Evolutionary conservation across 371 early-diverging fungal species (phyloP).

Genomic region (Phascolomyces articulosus): DNA sequence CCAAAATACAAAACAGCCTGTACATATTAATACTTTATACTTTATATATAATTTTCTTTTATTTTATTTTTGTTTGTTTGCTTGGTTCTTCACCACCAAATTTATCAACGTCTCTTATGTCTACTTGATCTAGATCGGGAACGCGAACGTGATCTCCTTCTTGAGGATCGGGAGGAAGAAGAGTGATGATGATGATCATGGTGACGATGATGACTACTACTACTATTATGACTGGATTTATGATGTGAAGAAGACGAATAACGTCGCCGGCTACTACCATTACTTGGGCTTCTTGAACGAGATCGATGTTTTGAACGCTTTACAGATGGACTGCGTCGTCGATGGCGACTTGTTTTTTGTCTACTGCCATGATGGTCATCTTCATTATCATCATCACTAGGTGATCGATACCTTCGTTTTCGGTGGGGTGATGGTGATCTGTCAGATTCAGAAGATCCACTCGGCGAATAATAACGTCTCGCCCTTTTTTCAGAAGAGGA

Average conservation of each 20-base stretch:
- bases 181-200: neutral
- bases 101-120: neutral
- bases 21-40: neutral
- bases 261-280: neutral
- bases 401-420: slow-evolving; percentile 10
- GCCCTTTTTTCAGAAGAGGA: neutral
- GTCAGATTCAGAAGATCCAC: slow-evolving; percentile 14
- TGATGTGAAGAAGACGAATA: neutral
- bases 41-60: neutral
- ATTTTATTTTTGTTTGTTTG: neutral
- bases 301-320: neutral
- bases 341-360: neutral
- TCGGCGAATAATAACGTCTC: slow-evolving; percentile 18
- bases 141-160: neutral
- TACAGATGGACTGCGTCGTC: neutral
- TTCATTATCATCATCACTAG: neutral
- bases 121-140: neutral
- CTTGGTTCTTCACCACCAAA: neutral
- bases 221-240: neutral
- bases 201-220: neutral
- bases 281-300: neutral
- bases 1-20: neutral
- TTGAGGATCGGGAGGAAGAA: neutral
- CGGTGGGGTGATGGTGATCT: slow-evolving; percentile 9
- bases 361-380: neutral